These are phyloP conservation scores for Petasospora rhodanensis DNA, from an alignment of 1,139 yeast species.

Conservation along the genomic window DNA sequence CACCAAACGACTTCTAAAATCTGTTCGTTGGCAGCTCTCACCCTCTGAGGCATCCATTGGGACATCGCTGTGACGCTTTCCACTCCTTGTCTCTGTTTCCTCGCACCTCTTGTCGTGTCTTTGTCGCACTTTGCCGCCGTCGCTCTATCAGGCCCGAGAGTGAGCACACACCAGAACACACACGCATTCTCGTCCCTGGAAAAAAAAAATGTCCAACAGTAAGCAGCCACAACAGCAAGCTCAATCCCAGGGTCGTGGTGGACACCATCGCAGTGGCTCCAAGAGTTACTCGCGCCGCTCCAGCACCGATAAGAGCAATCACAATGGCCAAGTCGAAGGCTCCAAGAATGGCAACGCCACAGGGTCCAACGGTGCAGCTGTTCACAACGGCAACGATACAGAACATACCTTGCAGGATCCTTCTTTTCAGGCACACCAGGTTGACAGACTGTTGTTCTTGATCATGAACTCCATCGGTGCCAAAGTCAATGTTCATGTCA, in stretches of 20 bases:
- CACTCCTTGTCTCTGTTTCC: too few relatives aligned
- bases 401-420: slow-evolving; percentile 4
- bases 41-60: too few relatives aligned
- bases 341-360: slow-evolving; percentile 1
- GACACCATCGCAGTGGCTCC: slow-evolving; percentile 18
- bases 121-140: too few relatives aligned
- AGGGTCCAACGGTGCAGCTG: too few relatives aligned
- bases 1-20: too few relatives aligned
- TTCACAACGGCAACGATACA: slow-evolving; percentile 3
- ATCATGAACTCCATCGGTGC: slow-evolving; percentile 55
- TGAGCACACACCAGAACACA: too few relatives aligned
- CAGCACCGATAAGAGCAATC: slow-evolving; percentile 4
- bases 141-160: too few relatives aligned
- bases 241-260: slow-evolving; percentile 15
- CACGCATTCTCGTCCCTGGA: too few relatives aligned
- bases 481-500: slow-evolving; percentile 51
- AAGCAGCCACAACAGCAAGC: slow-evolving; percentile 4
- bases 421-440: slow-evolving; percentile 28
- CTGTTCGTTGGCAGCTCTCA: too few relatives aligned
- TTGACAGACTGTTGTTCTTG: slow-evolving; percentile 46
- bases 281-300: slow-evolving; percentile 15
- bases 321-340: slow-evolving; percentile 1
- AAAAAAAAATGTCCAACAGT: too few relatives aligned
- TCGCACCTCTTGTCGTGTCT: too few relatives aligned
- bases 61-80: too few relatives aligned